Conservation (phyloP, 73 alveolate species). For the Paramecium tetraurelia region DNA sequence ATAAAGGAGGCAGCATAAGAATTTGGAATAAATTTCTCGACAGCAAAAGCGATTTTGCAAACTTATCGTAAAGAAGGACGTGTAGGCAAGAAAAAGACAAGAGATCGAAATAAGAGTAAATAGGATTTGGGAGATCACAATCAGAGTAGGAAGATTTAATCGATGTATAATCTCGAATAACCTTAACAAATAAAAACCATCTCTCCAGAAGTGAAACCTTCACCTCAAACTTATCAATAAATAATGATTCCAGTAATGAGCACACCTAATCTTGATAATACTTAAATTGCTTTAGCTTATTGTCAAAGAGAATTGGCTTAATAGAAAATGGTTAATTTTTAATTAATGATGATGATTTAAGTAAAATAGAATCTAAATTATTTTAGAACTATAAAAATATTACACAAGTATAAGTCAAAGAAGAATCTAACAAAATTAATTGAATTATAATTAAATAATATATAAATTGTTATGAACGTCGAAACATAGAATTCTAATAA, state of each 20-base stretch:
- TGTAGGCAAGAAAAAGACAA: slow-evolving; percentile 57
- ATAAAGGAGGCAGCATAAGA: slow-evolving; percentile 61
- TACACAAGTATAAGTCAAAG: neutral
- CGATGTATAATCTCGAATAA: slow-evolving; percentile 23
- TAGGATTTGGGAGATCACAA: neutral
- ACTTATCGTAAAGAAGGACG: slow-evolving; percentile 61
- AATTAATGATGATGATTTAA: slow-evolving; percentile 15
- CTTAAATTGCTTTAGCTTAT: neutral
- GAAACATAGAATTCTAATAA: neutral
- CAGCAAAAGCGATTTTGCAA: slow-evolving; percentile 58
- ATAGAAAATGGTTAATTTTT: neutral
- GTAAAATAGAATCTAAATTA: neutral
- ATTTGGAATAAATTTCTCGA: slow-evolving; percentile 58
- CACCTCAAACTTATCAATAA: neutral
- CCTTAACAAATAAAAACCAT: neutral
- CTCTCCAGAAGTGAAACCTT: neutral
- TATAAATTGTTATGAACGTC: neutral
- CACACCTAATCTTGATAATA: neutral
- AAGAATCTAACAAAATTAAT: neutral
- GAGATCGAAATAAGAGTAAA: slow-evolving; percentile 43
- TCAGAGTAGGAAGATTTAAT: neutral
- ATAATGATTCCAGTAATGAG: neutral
- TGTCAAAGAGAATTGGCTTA: slow-evolving; percentile 32
- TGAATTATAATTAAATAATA: neutral
- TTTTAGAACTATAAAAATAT: neutral